Evolutionary conservation across 441 rosid genomes (phyloP), one percentile per base, ranked within the genome.

Genomic region (Adansonia gregorii): DNA sequence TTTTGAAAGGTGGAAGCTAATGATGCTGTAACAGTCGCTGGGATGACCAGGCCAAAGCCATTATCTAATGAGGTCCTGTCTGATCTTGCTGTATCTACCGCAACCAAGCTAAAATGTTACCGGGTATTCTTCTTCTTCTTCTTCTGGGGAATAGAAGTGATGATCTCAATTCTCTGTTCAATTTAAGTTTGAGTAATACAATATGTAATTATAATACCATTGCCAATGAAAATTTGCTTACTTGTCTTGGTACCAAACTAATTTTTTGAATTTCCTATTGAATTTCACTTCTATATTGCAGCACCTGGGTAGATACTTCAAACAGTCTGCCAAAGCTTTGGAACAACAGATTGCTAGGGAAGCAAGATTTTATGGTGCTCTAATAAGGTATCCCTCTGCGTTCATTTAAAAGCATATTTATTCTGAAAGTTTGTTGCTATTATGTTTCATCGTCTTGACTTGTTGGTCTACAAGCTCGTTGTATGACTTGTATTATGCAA

Each of bases 341-440:
- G 95, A 92, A 80, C 94, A 88, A 85, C 93, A 92, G 83, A 81
- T 95, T 75, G 85, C 91, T 54, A 87, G 89, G 56, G 98, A 94
- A 82, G 97, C 98, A 82, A 94, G 94, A 80, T 95, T 95, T 85
- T 95, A 95, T 79, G 99, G 98, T 65, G 98, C 99, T 81, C 87
- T 95, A 75, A 91, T 95, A 84, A 91, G 98, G 99, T 94, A 72
- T 76, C 76, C 72, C 60, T 51, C 49, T 65, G 20, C 75, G 11
- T 66, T 61, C 68, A 9, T 15, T 49, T 17, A 76, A 78, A 64
- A 75, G 20, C 46, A 46, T 61, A 39, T 17, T 58, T 72, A 39
- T 51, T 67, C 11, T 74, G 66, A 56, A 73, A 20, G 31, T 56
- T 41, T 11, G 1, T 43, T 52, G 67, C 60, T 10, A 77, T 68